Conservation (phyloP, 2,329 filamentous ascomycete species). For the Periconia digitata region DNA sequence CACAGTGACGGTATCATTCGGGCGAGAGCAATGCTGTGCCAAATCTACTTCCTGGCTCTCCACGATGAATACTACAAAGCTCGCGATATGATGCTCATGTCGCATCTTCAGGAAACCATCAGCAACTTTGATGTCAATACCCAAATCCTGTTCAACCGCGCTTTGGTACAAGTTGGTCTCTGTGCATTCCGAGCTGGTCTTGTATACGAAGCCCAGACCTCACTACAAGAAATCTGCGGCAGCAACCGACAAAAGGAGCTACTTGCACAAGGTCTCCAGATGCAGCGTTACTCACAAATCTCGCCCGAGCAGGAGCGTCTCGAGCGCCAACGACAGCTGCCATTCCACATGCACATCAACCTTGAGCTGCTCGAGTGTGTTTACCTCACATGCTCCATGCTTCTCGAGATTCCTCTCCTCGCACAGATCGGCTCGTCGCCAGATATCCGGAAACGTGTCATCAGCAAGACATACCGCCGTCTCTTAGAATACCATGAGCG, state of each 20-base stretch:
- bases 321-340: conserved; percentile 94
- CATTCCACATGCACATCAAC: conserved; percentile 99
- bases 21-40: conserved; percentile 94
- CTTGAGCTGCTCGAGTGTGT: conserved; percentile 96
- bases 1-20: conserved; percentile 95
- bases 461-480: conserved; percentile 98
- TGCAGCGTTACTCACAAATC: conserved; percentile 94
- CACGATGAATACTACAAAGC: conserved; percentile 98
- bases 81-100: conserved; percentile 99
- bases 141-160: conserved; percentile 98
- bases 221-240: conserved; percentile 95
- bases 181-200: conserved; percentile 97
- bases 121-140: conserved; percentile 94
- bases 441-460: conserved; percentile 94
- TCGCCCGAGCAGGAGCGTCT: conserved; percentile 96
- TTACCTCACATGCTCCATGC: conserved; percentile 98
- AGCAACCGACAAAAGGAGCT: conserved; percentile 98
- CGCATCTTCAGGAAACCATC: conserved; percentile 96
- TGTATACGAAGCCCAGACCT: conserved; percentile 96
- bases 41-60: conserved; percentile 96
- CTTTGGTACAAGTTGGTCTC: conserved; percentile 94
- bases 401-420: conserved; percentile 94
- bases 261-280: conserved; percentile 95
- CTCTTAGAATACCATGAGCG: conserved; percentile 99
- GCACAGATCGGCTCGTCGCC: conserved; percentile 96